Evolutionary conservation across 2,329 filamentous ascomycete species (phyloP).

Genomic region (Penicillium hordei): DNA sequence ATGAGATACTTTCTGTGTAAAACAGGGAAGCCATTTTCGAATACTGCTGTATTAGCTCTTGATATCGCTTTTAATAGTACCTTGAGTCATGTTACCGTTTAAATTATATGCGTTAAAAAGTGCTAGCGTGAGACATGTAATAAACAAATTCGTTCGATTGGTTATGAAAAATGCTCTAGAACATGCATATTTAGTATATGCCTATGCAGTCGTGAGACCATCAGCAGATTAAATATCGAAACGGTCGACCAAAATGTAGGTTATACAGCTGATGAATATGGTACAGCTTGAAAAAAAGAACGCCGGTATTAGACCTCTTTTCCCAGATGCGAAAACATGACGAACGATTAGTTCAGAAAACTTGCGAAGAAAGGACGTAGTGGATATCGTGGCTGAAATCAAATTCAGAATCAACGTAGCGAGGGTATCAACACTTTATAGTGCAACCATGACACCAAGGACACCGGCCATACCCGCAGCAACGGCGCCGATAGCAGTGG

Average conservation of each 20-base stretch:
- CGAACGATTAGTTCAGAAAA: neutral
- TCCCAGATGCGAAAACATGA: constrained; percentile 1
- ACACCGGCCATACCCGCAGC: constrained; percentile 31
- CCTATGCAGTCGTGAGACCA: neutral
- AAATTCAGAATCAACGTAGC: neutral
- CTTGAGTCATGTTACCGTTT: neutral
- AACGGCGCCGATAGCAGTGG: constrained; percentile 23
- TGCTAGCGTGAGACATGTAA: neutral
- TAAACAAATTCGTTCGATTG: neutral
- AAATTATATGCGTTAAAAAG: neutral
- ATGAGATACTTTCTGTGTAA: no score
- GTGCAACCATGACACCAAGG: constrained; percentile 32
- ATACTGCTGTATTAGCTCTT: no score
- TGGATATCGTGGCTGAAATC: neutral
- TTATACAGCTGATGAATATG: constrained; percentile 2
- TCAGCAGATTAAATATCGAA: neutral
- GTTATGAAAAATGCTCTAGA: neutral
- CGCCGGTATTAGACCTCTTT: constrained; percentile 1
- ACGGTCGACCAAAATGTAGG: neutral
- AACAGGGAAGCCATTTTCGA: no score
- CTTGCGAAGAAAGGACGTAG: neutral
- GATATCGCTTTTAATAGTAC: no score
- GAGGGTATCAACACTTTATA: constrained; percentile 22
- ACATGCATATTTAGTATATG: neutral
- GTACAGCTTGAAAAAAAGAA: constrained; percentile 2